These are phyloP conservation scores for Chamaecrista fasciculata DNA, from an alignment of 306 rosid genomes.

Conservation along the genomic window DNA sequence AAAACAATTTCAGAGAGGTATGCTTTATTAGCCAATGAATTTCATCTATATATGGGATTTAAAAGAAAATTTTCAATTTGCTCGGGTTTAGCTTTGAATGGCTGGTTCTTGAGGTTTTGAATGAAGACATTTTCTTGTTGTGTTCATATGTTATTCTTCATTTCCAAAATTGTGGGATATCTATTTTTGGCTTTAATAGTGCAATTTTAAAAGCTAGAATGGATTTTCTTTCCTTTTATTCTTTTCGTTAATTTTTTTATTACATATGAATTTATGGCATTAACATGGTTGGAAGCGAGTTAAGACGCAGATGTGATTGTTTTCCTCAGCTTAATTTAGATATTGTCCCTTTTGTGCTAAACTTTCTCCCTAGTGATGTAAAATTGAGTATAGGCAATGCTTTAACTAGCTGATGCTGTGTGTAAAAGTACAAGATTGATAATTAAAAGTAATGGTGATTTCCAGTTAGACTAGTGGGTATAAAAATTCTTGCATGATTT, in stretches of 20 bases:
- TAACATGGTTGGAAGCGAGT: background rate
- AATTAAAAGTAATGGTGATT: background rate
- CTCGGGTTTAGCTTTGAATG: background rate
- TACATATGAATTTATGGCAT: background rate
- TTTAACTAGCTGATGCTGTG: background rate
- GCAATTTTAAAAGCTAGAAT: background rate
- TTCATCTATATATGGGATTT: constrained; percentile 8
- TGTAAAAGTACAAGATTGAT: background rate
- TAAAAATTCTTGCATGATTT: background rate
- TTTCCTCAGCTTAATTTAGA: background rate
- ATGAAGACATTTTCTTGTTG: background rate
- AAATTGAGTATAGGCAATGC: background rate
- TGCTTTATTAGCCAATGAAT: constrained; percentile 6
- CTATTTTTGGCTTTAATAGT: background rate
- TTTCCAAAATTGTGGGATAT: background rate
- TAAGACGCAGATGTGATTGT: background rate
- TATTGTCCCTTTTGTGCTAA: background rate
- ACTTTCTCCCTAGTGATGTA: background rate
- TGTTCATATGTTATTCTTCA: constrained; percentile 2
- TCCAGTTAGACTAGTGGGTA: background rate
- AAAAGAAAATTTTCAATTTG: constrained; percentile 3
- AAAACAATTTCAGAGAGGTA: constrained; percentile 48
- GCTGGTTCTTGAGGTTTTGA: background rate
- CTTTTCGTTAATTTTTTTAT: background rate
- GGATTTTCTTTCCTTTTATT: background rate